Base-by-base conservation (phyloP, 768 basidiomycete species). In the Boletus barrowsii region DNA sequence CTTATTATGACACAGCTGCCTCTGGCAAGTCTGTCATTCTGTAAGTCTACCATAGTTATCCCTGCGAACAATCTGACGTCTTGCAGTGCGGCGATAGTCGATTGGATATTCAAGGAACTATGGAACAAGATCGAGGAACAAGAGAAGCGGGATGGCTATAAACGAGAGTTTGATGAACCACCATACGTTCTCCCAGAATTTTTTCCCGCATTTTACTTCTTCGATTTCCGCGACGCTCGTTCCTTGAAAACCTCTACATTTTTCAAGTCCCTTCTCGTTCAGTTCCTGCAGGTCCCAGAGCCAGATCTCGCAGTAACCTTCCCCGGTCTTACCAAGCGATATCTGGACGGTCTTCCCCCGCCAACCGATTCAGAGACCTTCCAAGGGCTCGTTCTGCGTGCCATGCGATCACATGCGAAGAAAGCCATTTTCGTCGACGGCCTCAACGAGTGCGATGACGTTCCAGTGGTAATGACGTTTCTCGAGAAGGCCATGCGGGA, bases 181-280 rank as follows among this genome's bases (percentile, higher is more conserved):
- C 54, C 57, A 47, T 49, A 47, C 5, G 15, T 64, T 42, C 65
- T 49, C 11, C 64, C 64, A 11, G 62, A 66, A 52, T 66, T 66
- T 51, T 61, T 60, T 45, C 59, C 67, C 4, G 67, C 55, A 0
- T 60, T 64, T 49, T 64, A 64, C 55, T 68, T 66, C 33, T 68
- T 68, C 47, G 67, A 68, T 54, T 64, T 58, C 47, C 65, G 67
- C 32, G 67, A 68, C 47, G 49, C 42, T 49, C 67, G 66, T 44
- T 52, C 58, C 3, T 11, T 62, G 43, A 52, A 50, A 39, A 53
- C 43, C 2, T 30, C 56, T 20, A 45, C 67, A 26, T 60, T 68
- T 42, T 48, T 68, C 47, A 63, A 59, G 32, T 64, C 64, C 3
- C 57, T 68, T 18, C 62, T 66, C 24, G 58, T 58, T 18, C 66